Conservation (phyloP, 345 rosid species). For the Pistacia vera region DNA sequence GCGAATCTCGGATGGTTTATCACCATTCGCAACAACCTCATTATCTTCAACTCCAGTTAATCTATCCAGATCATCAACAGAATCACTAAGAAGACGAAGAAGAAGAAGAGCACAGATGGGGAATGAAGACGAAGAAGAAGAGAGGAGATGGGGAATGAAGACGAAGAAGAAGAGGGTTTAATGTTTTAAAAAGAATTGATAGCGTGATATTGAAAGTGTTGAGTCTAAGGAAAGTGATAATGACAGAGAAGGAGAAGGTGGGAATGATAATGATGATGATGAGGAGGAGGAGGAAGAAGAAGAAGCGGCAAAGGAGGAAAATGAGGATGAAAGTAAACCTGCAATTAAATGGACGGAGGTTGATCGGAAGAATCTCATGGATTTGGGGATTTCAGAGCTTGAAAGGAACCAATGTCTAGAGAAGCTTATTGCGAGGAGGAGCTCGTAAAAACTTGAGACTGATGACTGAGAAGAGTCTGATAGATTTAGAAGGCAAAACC, state of each 20-base stretch:
- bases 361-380: slow-evolving; percentile 90
- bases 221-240: no score
- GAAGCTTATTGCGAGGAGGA: slow-evolving; percentile 91
- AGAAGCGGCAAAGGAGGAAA: slow-evolving; percentile 20
- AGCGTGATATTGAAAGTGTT: no score
- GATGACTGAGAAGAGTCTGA: no score
- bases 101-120: no score
- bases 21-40: slow-evolving; percentile 57
- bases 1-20: slow-evolving; percentile 55
- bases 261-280: no score
- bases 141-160: no score
- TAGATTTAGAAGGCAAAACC: no score
- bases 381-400: slow-evolving; percentile 87
- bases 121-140: no score
- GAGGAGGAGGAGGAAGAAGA: background rate
- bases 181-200: no score
- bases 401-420: slow-evolving; percentile 94
- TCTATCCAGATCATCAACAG: slow-evolving; percentile 79
- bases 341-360: slow-evolving; percentile 92
- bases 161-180: no score
- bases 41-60: slow-evolving; percentile 54
- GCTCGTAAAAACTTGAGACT: slow-evolving; percentile 51
- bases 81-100: slow-evolving; percentile 56
- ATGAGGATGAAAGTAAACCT: slow-evolving; percentile 78
- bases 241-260: no score